Evolutionary conservation across 306 rosid species (phyloP), one percentile per base, ranked within the genome.

Genomic region (Vigna nakashimae): DNA sequence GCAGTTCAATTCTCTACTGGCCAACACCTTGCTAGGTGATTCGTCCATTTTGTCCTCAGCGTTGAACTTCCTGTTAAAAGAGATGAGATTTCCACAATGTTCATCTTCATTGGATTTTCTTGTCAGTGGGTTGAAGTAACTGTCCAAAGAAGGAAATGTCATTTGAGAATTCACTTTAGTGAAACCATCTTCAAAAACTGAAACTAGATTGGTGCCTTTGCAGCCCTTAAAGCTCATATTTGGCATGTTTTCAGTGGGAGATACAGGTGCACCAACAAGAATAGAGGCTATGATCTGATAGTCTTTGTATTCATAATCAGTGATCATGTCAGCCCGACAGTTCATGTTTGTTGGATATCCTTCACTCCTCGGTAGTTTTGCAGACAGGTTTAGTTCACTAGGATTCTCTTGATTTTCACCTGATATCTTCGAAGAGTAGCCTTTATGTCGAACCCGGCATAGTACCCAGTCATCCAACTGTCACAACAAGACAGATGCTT

Each of bases 391-490:
- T 75, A 78, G 9, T 71, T 79, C 83, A 62, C 60, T 26, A 46
- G 67, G 72, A 69, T 71, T 80, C 80, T 82, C 89, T 70, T 60
- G 91, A 74, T 73, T 68, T 18, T 86, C 86, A 59, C 84, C 56
- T 32, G 42, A 68, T 46, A 68, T 82, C 86, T 86, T 90, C 1
- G 62, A 15, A 42, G 82, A 60, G 78, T 59, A 69, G 48, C 90
- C 93, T 74, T 81, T 89, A 22, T 80, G 80, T 76, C 89, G 85
- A 86, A 92, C 89, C 70, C 93, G 91, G 4, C 97, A 92, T 5
- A 90, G 81, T 45, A 92, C 93, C 97, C 97, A 92, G 17, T 92
- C 89, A 74, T 92, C 96, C 81, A 92, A 74, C 97, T 87, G 90
- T 51, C 40, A 71, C 58, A 80, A 28, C 67, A 82, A 49, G 60